Evolutionary conservation across 148 eudicot genomes (phyloP).

Genomic region (Rhododendron griersonianum): DNA sequence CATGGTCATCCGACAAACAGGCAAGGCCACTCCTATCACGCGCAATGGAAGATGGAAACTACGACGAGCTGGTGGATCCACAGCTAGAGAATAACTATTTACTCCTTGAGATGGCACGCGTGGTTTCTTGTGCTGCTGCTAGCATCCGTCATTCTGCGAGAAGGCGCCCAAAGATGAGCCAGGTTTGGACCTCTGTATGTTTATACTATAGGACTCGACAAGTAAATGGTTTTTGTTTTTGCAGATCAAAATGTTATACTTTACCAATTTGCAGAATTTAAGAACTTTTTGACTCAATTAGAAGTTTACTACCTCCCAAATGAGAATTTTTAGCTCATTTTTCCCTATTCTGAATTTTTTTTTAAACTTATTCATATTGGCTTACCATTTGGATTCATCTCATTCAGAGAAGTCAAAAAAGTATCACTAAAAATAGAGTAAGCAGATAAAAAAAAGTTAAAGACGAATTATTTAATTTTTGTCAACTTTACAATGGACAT

Average conservation of each 20-base stretch:
- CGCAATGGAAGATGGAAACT: conserved; percentile 51
- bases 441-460: background rate
- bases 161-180: conserved; percentile 60
- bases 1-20: conserved; percentile 6
- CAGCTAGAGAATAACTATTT: conserved; percentile 26
- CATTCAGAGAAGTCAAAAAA: background rate
- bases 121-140: conserved; percentile 57
- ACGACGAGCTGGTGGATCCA: conserved; percentile 32
- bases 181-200: conserved; percentile 24
- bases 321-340: background rate
- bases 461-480: no score
- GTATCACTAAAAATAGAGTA: background rate
- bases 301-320: background rate
- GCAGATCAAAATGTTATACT: background rate
- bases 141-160: conserved; percentile 54
- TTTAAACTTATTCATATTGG: no score
- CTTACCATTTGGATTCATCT: background rate
- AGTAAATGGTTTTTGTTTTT: background rate
- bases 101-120: conserved; percentile 42
- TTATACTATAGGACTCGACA: background rate
- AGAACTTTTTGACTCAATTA: background rate
- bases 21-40: conserved; percentile 38
- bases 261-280: no score
- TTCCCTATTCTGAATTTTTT: background rate
- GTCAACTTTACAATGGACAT: no score